These are phyloP conservation scores for Hebeloma cylindrosporum DNA, from an alignment of 768 basidiomycete species.

Conservation along the genomic window DNA sequence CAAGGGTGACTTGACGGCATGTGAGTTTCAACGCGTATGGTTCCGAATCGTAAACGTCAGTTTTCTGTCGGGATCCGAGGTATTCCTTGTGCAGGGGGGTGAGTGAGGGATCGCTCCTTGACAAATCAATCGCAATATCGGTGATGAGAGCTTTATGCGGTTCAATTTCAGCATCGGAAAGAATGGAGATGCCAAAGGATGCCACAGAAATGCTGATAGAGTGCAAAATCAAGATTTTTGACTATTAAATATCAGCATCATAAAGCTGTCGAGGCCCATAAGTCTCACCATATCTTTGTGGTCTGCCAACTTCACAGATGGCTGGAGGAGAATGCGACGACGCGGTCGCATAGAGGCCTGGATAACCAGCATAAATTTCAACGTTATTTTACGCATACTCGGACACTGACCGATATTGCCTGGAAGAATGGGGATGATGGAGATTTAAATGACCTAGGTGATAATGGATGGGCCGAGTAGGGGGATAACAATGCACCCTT, in stretches of 20 bases:
- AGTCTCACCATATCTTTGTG: conserved; percentile 36
- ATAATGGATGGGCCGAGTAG: conserved; percentile 17
- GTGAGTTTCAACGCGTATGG: conserved; percentile 48
- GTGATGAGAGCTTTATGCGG: conserved; percentile 46
- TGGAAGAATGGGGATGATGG: conserved; percentile 40
- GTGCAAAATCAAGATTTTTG: conserved; percentile 46
- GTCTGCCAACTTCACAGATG: conserved; percentile 40
- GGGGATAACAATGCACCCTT: conserved; percentile 20
- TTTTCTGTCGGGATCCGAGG: conserved; percentile 44
- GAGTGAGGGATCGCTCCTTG: conserved; percentile 46
- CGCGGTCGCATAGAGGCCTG: conserved; percentile 51
- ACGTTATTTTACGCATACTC: background rate
- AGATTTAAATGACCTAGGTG: conserved; percentile 27
- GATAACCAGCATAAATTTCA: conserved; percentile 5
- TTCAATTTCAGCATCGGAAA: conserved; percentile 30
- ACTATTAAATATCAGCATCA: conserved; percentile 30
- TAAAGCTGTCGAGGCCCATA: background rate
- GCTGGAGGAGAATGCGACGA: conserved; percentile 36
- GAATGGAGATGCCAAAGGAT: conserved; percentile 45
- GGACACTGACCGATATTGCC: conserved; percentile 41
- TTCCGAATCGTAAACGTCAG: conserved; percentile 43
- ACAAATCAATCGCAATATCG: conserved; percentile 39
- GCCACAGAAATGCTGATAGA: conserved; percentile 43
- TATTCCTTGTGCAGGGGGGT: conserved; percentile 49
- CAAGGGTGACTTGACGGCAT: conserved; percentile 43